phyloP scores from a whole-genome alignment of 257 asterid genomes.

The Solanum chilense region DNA sequence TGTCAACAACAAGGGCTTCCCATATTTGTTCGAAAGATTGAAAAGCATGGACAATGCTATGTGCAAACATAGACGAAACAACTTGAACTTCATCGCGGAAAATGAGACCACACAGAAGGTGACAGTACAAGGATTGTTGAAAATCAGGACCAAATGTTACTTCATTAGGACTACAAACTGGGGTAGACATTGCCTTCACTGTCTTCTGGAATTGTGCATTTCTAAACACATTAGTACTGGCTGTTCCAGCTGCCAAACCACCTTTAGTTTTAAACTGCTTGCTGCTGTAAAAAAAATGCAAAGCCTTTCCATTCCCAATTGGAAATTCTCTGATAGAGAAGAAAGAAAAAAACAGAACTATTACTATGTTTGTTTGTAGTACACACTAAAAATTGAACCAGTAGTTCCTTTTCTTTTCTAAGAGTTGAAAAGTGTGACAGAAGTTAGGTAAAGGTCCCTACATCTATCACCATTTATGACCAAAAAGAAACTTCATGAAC shows the following conservation, averaged over 20 bases:
- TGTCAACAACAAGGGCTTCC: too few species aligned
- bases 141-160: too few species aligned
- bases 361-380: not conserved
- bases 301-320: conserved; percentile 13
- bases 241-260: conserved; percentile 32
- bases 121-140: too few species aligned
- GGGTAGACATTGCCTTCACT: not conserved
- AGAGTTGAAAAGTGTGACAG: not conserved
- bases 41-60: too few species aligned
- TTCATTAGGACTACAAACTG: too few species aligned
- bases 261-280: not conserved
- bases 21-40: too few species aligned
- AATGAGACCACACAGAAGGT: too few species aligned
- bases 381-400: not conserved
- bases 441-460: not conserved
- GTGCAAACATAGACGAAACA: too few species aligned
- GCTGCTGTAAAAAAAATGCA: not conserved
- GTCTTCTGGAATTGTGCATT: conserved; percentile 58
- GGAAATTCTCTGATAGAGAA: conserved; percentile 49
- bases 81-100: too few species aligned
- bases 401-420: not conserved
- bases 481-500: not conserved
- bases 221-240: conserved; percentile 76
- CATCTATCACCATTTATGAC: not conserved
- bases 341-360: not conserved